Base-by-base conservation (phyloP, 177 flowering plant species). In the Vitis hybrid region DNA sequence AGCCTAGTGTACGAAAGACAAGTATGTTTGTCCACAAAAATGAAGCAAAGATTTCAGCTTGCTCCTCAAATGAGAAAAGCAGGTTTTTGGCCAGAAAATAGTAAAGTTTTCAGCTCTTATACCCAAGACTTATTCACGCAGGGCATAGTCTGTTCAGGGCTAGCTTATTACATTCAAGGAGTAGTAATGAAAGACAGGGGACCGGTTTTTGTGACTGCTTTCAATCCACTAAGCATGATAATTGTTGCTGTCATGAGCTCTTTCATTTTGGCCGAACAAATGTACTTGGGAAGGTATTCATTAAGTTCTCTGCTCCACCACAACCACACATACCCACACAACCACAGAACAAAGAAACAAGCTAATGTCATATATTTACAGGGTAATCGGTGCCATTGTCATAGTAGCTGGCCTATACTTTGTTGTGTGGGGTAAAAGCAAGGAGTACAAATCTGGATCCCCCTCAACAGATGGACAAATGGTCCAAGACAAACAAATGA, bases 101-200 rank as follows among this genome's bases (percentile, higher is more conserved):
- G 49, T 24, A 38, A 15, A 24, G 2, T n/a, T 59, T 47, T 47
- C 33, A 53, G 11, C n/a, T 12, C 3, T 55, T 44, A 15, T 5
- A 22, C 11, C 52, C 7, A 19, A 56, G 44, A 8, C 56, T 0
- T 38, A 17, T 22, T 15, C 13, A 57, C 67, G 83, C 90, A 88
- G 90, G 92, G 92, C 0, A 64, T 87, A 47, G 64, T 88, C 49
- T 87, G 90, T 64, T 88, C 92, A 3, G 92, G 90, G 31, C 74
- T 88, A 7, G 84, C 88, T 49, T 88, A 87, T 55, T 88, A 87
- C 79, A 82, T 88, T 10, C 90, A 87, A 82, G 92, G 92, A 66
- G 64, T 84, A 0, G 72, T 87, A 44, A 87, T 88, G 92, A 80
- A 79, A 74, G 82, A 82, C 22, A 71, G 89, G 62, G 92, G 92